These are phyloP conservation scores for Thielaviopsis euricoi DNA, from an alignment of 2,329 filamentous ascomycete species.

Conservation along the genomic window DNA sequence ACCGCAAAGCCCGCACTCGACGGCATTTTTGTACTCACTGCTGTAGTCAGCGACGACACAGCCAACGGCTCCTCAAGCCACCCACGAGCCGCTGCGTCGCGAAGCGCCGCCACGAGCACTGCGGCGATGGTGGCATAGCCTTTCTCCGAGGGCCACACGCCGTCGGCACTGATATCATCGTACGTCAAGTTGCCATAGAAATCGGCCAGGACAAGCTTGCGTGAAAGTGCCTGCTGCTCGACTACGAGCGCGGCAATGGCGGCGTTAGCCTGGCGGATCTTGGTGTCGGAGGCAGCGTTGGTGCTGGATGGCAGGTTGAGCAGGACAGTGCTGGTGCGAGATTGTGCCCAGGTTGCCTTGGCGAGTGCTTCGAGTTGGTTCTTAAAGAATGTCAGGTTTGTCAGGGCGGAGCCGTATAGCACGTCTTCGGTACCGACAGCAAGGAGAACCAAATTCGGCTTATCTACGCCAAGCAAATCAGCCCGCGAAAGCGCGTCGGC, in stretches of 20 bases:
- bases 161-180: constrained; percentile 18
- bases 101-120: constrained; percentile 18
- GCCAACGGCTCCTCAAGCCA: constrained; percentile 7
- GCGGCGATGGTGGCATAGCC: constrained; percentile 22
- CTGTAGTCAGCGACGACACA: constrained; percentile 15
- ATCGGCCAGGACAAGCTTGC: constrained; percentile 19
- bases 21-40: constrained; percentile 15
- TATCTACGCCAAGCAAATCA: constrained; percentile 14
- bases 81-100: constrained; percentile 14
- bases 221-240: constrained; percentile 13
- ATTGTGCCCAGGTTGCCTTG: constrained; percentile 17
- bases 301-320: constrained; percentile 19
- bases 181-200: constrained; percentile 18
- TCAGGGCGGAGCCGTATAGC: neutral
- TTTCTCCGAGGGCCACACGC: constrained; percentile 19
- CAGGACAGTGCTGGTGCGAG: constrained; percentile 20
- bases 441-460: constrained; percentile 23
- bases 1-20: constrained; percentile 8
- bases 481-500: constrained; percentile 20
- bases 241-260: constrained; percentile 16
- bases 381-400: constrained; percentile 18
- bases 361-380: constrained; percentile 17
- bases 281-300: constrained; percentile 14
- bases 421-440: constrained; percentile 25
- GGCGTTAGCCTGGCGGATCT: constrained; percentile 17